Evolutionary conservation across 768 basidiomycete species (phyloP), one percentile per base, ranked within the genome.

Genomic region (Tylopilus felleus): DNA sequence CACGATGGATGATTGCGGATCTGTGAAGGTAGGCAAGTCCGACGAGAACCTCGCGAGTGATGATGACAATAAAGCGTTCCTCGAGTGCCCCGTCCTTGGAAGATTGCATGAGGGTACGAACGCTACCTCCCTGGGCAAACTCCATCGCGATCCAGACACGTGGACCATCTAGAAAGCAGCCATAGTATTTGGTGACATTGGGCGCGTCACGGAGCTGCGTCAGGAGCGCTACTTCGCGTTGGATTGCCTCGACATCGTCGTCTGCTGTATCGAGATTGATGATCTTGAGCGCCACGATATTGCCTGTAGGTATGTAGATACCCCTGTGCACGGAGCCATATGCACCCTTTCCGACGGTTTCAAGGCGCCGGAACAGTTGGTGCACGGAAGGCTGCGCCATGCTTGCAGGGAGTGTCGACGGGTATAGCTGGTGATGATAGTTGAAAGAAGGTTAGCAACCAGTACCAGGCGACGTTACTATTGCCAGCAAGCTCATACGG

Each of bases 141-240:
- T 99, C 97, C 97, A 99, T 99, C 35, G 88, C 92, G 61, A 99
- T 98, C 95, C 97, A 99, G 10, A 99, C 93, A 46, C 92, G 89
- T 27, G 93, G 90, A 0, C 94, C 95, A 66, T 96, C 90, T 67
- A 97, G 80, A 73, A 90, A 87, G 73, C 93, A 97, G n/a, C 93
- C 96, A 71, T 86, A 97, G 75, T 99, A 99, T 64, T 91, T 83
- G 22, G 91, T 98, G 64, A 97, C 84, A 66, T 95, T 95, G 27
- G 90, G 86, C 0, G 90, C 90, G 53, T 93, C 92, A 21, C 92
- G 79, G 29, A 98, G 81, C 66, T 96, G 93, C 42, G 88, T 86
- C 19, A 98, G 79, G 47, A 99, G 82, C 10, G 93, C 85, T 28
- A 99, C 93, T 72, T 98, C 97, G 56, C 90, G 88, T 72, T 98